phyloP scores from a whole-genome alignment of 345 rosid genomes.

The Murraya paniculata region DNA sequence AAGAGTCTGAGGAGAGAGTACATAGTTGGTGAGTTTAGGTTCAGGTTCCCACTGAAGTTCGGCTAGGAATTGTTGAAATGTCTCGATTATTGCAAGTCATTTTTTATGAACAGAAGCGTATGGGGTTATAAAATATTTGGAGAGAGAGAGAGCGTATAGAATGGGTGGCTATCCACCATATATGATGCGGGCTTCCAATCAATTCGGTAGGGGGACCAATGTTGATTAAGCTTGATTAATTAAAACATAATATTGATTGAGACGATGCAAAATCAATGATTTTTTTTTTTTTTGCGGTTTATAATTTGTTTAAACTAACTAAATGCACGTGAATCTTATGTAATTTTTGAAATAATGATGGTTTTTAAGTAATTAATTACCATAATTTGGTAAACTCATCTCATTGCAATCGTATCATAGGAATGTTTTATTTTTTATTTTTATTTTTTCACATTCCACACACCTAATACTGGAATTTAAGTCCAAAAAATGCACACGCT shows the following conservation, averaged over 20 bases:
- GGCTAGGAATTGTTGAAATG: conserved; percentile 16
- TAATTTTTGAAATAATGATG: not conserved
- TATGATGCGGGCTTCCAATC: conserved; percentile 4
- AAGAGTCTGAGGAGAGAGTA: conserved; percentile 3
- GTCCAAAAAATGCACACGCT: not conserved
- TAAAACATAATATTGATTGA: not conserved
- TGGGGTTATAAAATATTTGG: not conserved
- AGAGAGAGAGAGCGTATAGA: not conserved
- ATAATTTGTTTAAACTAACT: conserved; percentile 17
- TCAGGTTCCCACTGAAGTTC: conserved; percentile 17
- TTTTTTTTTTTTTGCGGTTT: not conserved
- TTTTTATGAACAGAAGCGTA: not conserved
- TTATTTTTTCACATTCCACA: no score
- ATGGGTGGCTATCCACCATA: conserved; percentile 15
- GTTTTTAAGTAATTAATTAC: no score
- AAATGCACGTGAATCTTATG: not conserved
- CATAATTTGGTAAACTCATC: no score
- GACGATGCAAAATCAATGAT: not conserved
- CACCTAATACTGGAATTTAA: no score
- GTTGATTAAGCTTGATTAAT: not conserved
- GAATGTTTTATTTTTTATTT: no score
- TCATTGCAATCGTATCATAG: no score
- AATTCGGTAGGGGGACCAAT: conserved; percentile 18
- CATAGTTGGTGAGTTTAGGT: conserved; percentile 24
- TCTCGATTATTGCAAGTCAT: conserved; percentile 22